Conservation (phyloP, 768 basidiomycete genomes). For the Termitomyces eurrhizus region DNA sequence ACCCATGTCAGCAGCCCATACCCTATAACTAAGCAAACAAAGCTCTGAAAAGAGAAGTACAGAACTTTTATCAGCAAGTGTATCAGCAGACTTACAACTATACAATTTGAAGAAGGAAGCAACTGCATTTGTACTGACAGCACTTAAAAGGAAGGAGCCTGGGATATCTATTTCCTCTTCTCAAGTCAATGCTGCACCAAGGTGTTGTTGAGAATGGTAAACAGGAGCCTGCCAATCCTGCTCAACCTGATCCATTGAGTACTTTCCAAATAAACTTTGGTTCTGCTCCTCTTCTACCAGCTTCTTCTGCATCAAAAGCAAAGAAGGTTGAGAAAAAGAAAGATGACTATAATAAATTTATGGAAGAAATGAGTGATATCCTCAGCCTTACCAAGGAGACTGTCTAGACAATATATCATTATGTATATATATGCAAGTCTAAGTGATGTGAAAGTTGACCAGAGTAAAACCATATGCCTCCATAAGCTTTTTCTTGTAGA, state of each 20-base stretch:
- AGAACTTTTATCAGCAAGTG: conserved; percentile 54
- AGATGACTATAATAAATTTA: conserved; percentile 73
- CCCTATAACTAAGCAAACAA: conserved; percentile 30
- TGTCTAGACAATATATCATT: neutral
- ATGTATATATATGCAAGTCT: neutral
- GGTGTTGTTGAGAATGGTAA: conserved; percentile 35
- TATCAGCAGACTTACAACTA: conserved; percentile 82
- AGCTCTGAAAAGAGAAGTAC: conserved; percentile 26
- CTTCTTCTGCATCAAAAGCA: conserved; percentile 19
- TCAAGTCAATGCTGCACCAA: conserved; percentile 64
- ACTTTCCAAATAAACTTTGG: conserved; percentile 61
- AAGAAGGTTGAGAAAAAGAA: conserved; percentile 36
- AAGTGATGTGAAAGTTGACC: neutral
- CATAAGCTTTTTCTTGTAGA: neutral
- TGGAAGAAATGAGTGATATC: conserved; percentile 73
- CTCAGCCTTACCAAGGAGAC: conserved; percentile 30
- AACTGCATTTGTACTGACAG: conserved; percentile 84
- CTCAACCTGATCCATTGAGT: conserved; percentile 64
- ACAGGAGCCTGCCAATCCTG: conserved; percentile 26
- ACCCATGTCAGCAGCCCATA: no score
- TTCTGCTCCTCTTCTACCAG: conserved; percentile 26
- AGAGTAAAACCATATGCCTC: neutral
- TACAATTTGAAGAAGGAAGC: conserved; percentile 95
- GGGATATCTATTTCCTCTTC: conserved; percentile 28
- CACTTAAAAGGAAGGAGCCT: conserved; percentile 73